Conservation (phyloP, 2,329 filamentous ascomycete species). For the Pestalotiopsis fici region DNA sequence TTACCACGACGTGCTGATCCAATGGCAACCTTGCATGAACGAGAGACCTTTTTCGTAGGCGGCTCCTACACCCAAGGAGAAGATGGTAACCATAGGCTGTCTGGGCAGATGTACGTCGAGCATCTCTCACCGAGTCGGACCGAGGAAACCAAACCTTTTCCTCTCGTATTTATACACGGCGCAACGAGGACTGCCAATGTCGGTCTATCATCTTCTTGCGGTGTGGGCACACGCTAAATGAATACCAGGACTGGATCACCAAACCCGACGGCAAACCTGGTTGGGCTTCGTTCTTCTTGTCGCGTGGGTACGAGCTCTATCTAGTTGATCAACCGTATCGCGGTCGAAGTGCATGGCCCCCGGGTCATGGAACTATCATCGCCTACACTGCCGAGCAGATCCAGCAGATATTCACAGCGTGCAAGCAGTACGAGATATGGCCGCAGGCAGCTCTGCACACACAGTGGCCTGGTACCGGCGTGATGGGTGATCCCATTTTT, state of each 20-base stretch:
- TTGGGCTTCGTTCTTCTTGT: conserved; percentile 49
- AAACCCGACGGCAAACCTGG: conserved; percentile 47
- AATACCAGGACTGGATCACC: conserved; percentile 41
- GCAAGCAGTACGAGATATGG: conserved; percentile 33
- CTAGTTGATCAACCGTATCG: conserved; percentile 46
- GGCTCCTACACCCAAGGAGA: conserved; percentile 4
- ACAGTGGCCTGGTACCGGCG: conserved; percentile 43
- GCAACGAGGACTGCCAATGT: conserved; percentile 40
- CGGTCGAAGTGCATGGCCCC: conserved; percentile 44
- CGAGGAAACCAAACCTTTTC: conserved; percentile 24
- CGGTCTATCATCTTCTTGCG: conserved; percentile 16
- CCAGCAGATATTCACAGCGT: conserved; percentile 38
- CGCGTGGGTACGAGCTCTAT: conserved; percentile 47
- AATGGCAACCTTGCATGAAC: background rate
- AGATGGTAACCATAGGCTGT: conserved; percentile 22
- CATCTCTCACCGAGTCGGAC: conserved; percentile 35
- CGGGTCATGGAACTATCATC: conserved; percentile 25
- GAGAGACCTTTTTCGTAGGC: conserved; percentile 12
- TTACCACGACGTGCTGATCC: background rate
- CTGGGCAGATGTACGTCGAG: conserved; percentile 56
- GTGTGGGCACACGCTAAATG: conserved; percentile 6
- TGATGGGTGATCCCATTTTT: conserved; percentile 39
- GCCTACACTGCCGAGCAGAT: conserved; percentile 34
- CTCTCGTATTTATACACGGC: conserved; percentile 45
- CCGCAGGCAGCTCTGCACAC: conserved; percentile 40